Evolutionary conservation across 139 green algal genomes (phyloP).

Genomic region (Chlamydomonas sphaeroides): DNA sequence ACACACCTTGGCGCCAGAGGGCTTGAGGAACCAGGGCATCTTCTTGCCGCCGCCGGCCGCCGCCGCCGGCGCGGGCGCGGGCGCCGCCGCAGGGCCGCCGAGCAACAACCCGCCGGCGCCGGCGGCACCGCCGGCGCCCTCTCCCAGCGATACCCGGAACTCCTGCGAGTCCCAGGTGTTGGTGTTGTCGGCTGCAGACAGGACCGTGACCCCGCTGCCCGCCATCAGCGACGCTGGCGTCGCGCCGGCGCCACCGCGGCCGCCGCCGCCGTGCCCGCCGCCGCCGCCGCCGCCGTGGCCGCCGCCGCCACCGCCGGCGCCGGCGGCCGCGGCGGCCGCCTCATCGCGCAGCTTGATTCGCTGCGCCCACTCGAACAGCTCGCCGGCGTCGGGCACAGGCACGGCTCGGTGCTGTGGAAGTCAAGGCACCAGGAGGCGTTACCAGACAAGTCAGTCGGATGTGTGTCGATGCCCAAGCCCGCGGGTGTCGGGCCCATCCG

Average conservation of each 20-base stretch:
- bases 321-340: slow-evolving; percentile 3
- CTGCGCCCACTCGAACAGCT: slow-evolving; percentile 38
- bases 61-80: background rate
- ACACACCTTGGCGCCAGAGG: background rate
- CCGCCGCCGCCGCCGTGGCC: background rate
- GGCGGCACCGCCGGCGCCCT: background rate
- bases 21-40: slow-evolving; percentile 32
- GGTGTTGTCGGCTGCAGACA: slow-evolving; percentile 26
- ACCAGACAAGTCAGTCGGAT: no score
- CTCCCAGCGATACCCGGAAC: slow-evolving; percentile 13
- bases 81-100: background rate
- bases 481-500: no score
- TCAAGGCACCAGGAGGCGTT: no score
- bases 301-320: background rate
- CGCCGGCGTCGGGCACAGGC: slow-evolving; percentile 12
- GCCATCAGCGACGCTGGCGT: slow-evolving; percentile 5
- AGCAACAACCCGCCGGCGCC: background rate
- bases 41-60: background rate
- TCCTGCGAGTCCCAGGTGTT: slow-evolving; percentile 33
- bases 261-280: background rate
- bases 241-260: background rate
- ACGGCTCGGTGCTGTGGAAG: background rate
- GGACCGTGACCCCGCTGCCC: slow-evolving; percentile 22
- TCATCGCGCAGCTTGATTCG: slow-evolving; percentile 5
- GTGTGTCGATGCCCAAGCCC: no score